Evolutionary conservation across 2,329 filamentous ascomycete genomes (phyloP).

Genomic region (Arachnopeziza araneosa): DNA sequence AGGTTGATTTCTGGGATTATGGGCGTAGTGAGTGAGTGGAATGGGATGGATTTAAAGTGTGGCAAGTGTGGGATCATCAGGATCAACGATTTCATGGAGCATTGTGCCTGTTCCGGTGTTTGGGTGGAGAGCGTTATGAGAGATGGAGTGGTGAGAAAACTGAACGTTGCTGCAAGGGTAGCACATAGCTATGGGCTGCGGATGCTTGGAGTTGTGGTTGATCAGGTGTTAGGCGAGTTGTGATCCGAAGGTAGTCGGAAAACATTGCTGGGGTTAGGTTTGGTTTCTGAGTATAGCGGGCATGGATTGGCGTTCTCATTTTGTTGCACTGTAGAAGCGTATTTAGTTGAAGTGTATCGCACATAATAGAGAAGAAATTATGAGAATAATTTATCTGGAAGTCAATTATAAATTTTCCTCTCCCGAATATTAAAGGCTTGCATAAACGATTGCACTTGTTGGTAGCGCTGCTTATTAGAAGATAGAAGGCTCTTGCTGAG

Average conservation of each 20-base stretch:
- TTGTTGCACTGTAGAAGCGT: no score
- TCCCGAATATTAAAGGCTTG: no score
- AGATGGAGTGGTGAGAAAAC: conserved; percentile 56
- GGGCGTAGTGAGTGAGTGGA: conserved; percentile 71
- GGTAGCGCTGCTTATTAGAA: no score
- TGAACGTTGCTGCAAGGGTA: conserved; percentile 69
- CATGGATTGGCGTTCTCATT: neutral
- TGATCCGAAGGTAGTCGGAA: conserved; percentile 21
- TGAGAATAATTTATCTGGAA: no score
- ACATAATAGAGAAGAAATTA: no score
- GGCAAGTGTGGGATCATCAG: conserved; percentile 62
- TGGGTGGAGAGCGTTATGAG: conserved; percentile 71
- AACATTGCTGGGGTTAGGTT: neutral
- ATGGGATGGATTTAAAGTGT: conserved; percentile 86
- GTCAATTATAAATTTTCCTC: no score
- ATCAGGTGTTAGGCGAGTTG: conserved; percentile 50
- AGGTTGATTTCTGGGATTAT: conserved; percentile 72
- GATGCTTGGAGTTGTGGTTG: conserved; percentile 74
- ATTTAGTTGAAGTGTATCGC: no score
- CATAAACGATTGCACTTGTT: no score
- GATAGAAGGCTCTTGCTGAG: no score
- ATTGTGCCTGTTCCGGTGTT: conserved; percentile 85
- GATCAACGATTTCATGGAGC: conserved; percentile 92
- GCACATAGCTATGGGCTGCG: conserved; percentile 73
- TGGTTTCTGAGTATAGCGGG: neutral